These are phyloP conservation scores for Fusarium coicis DNA, from an alignment of 2,329 filamentous ascomycete species.

Conservation along the genomic window DNA sequence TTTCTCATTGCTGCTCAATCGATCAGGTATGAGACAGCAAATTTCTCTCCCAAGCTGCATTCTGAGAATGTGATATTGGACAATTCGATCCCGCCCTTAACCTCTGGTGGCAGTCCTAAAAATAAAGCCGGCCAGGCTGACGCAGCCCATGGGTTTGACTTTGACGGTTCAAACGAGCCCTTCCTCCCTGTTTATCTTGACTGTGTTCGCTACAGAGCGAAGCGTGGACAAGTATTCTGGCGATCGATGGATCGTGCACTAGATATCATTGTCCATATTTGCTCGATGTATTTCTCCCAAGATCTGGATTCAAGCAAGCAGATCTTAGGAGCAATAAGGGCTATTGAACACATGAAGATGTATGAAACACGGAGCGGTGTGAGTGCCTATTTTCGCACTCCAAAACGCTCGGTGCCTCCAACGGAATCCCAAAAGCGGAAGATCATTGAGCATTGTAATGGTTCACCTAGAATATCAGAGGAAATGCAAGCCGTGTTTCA, in stretches of 20 bases:
- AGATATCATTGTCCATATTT: not conserved
- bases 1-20: too few relatives aligned
- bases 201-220: rapidly evolving
- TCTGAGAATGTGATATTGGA: too few relatives aligned
- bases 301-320: too few relatives aligned
- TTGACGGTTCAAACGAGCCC: too few relatives aligned
- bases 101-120: too few relatives aligned
- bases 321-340: rapidly evolving
- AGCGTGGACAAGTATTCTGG: not conserved
- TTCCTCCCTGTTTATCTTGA: not conserved
- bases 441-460: not conserved
- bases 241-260: not conserved
- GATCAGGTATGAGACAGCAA: too few relatives aligned
- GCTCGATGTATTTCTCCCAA: not conserved
- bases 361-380: not conserved
- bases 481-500: not conserved
- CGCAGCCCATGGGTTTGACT: too few relatives aligned
- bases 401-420: not conserved
- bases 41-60: too few relatives aligned
- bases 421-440: not conserved
- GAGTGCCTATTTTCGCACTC: too few relatives aligned
- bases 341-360: not conserved
- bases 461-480: not conserved
- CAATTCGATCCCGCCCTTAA: too few relatives aligned
- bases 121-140: too few relatives aligned